Evolutionary conservation across 163 green algal genomes (phyloP).

Genomic region (Chlamydomonas reinhardtii): DNA sequence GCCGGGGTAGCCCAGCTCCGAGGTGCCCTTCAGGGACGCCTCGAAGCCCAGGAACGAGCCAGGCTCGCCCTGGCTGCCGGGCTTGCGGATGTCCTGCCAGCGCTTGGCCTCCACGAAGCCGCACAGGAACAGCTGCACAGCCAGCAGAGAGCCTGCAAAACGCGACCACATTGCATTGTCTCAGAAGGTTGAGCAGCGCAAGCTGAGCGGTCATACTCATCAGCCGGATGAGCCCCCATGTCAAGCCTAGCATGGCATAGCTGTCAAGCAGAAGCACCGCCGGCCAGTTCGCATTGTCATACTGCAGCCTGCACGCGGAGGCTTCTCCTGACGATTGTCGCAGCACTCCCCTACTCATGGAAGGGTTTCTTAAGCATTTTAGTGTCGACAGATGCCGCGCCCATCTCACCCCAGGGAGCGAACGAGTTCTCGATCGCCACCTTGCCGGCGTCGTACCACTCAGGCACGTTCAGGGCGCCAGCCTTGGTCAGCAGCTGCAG

Average conservation of each 20-base stretch:
- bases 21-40: conserved; percentile 73
- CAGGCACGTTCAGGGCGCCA: conserved; percentile 79
- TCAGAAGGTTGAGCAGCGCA: no score
- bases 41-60: conserved; percentile 90
- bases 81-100: conserved; percentile 92
- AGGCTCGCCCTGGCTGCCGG: conserved; percentile 86
- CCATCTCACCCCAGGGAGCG: conserved; percentile 56
- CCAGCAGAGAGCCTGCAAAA: conserved; percentile 80
- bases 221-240: no score
- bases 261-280: no score
- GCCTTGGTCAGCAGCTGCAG: conserved; percentile 79
- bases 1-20: conserved; percentile 87
- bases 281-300: not conserved
- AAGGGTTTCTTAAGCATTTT: no score
- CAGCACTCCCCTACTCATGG: no score
- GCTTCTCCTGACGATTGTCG: no score
- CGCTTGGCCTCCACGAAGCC: conserved; percentile 95
- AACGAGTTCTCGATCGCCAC: conserved; percentile 82
- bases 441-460: conserved; percentile 92
- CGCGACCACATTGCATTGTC: not conserved
- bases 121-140: conserved; percentile 86
- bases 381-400: no score
- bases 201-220: no score
- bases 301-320: no score
- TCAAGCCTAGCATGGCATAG: not conserved